Evolutionary conservation across 1,284 basidiomycete species (phyloP), one percentile per base, ranked within the genome.

Genomic region (Apiotrichum brassicae): DNA sequence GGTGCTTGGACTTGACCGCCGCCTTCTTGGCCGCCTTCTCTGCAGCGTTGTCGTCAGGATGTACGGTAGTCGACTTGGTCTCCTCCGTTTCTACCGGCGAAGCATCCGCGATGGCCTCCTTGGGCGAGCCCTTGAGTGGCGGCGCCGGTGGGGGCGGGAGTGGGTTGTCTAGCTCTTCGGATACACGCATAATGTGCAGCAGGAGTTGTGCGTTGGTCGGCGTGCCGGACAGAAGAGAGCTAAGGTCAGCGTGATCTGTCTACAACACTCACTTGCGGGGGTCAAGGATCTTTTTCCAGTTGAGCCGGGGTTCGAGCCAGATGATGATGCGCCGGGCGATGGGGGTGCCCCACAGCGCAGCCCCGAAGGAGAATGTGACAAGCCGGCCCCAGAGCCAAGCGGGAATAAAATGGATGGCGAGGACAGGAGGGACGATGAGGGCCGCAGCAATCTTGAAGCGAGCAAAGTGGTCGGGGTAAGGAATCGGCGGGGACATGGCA

Each of bases 181-280:
- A 76, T 24, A 79, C 73, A 14, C 79, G 74, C 3, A 80, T 64
- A 25, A 81, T 61, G 26, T 79, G 77, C 4, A 81, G 64, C 0
- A 78, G 77, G 34, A 81, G 72, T 56, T 81, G 80, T 5, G 79
- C 78, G 54, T 81, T 77, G 40, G 80, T 81, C 3, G 80, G 80
- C 0, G 80, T 78, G 11, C 77, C 74, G 20, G 70, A 75, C 16
- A 80, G 63, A 33, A 81, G 57, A 3, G 77, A 76, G 64, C n/a
- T n/a, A n/a, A n/a, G n/a, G n/a, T n/a, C n/a, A n/a, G n/a, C n/a
- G n/a, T n/a, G n/a, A n/a, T n/a, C n/a, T n/a, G n/a, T n/a, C n/a
- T n/a, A n/a, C n/a, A n/a, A n/a, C n/a, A n/a, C n/a, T n/a, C n/a
- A n/a, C n/a, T 77, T 58, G 18, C 22, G 26, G 43, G 65, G 52